These are phyloP conservation scores for Penicillium desertorum DNA, from an alignment of 495 filamentous ascomycete species.

Conservation along the genomic window DNA sequence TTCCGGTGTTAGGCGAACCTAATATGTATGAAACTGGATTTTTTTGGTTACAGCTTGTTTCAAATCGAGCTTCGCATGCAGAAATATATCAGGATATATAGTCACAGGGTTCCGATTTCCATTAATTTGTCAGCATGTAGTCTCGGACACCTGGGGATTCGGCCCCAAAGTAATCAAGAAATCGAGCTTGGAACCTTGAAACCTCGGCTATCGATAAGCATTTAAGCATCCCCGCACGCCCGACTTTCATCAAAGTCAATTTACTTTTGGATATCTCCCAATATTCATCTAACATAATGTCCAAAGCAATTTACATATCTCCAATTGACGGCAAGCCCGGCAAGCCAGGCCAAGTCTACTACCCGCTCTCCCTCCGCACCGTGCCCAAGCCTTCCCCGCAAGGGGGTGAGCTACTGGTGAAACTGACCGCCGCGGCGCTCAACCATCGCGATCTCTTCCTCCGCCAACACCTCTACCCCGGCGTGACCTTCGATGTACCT, in stretches of 20 bases:
- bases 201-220: slow-evolving; percentile 32
- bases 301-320: slow-evolving; percentile 50
- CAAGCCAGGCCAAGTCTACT: slow-evolving; percentile 83
- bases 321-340: slow-evolving; percentile 60
- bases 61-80: neutral
- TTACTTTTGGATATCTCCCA: neutral
- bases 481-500: slow-evolving; percentile 70
- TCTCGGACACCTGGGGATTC: neutral
- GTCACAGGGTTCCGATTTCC: neutral
- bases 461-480: slow-evolving; percentile 87
- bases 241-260: neutral
- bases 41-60: neutral
- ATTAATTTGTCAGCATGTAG: neutral
- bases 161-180: neutral
- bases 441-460: slow-evolving; percentile 94
- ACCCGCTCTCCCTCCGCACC: slow-evolving; percentile 60
- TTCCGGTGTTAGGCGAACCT: neutral
- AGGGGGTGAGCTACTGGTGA: slow-evolving; percentile 64
- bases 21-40: neutral
- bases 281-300: slow-evolving; percentile 39
- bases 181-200: neutral
- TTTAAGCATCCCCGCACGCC: slow-evolving; percentile 23
- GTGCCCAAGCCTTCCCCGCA: slow-evolving; percentile 61
- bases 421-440: slow-evolving; percentile 71
- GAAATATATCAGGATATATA: neutral